phyloP scores from a whole-genome alignment of 225 moss, liverwort and hornwort species.

The Sphagnum tenellum region DNA sequence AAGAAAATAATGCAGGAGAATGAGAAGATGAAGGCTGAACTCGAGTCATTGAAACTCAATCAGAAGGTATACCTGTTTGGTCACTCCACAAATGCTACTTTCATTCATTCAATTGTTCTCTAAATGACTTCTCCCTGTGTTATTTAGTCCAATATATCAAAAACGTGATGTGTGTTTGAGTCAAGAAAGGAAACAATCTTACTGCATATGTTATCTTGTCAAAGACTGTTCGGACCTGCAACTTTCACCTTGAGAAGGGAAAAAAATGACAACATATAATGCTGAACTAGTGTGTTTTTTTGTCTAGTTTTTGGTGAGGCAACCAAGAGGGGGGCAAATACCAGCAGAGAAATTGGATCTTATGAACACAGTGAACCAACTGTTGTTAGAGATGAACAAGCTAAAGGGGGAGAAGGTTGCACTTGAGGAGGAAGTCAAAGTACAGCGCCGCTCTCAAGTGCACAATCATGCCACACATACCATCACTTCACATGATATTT shows the following conservation, averaged over 20 bases:
- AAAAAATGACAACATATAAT: too few species aligned
- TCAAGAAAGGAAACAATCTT: too few species aligned
- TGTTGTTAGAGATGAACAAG: slow-evolving; percentile 68
- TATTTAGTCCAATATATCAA: not conserved
- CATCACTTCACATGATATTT: slow-evolving; percentile 59
- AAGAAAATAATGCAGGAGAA: slow-evolving; percentile 35
- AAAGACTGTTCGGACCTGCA: too few species aligned
- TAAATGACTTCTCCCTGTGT: not conserved
- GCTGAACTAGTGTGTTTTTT: too few species aligned
- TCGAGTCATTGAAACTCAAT: slow-evolving; percentile 67
- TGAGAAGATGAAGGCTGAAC: slow-evolving; percentile 45
- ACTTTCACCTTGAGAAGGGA: too few species aligned
- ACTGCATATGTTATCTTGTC: too few species aligned
- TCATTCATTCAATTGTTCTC: not conserved
- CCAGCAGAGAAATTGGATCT: slow-evolving; percentile 75
- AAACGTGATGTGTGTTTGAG: not conserved
- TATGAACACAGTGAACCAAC: slow-evolving; percentile 80
- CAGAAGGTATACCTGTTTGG: slow-evolving; percentile 47
- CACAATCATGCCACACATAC: slow-evolving; percentile 47
- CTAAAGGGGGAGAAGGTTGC: slow-evolving; percentile 68
- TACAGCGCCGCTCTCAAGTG: slow-evolving; percentile 49
- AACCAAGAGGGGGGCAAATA: slow-evolving; percentile 58
- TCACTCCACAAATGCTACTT: not conserved
- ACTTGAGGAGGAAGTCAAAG: slow-evolving; percentile 64
- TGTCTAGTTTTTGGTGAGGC: slow-evolving; percentile 60